Evolutionary conservation across 163 green algal genomes (phyloP), one percentile per base, ranked within the genome.

Genomic region (Volvox carteri): DNA sequence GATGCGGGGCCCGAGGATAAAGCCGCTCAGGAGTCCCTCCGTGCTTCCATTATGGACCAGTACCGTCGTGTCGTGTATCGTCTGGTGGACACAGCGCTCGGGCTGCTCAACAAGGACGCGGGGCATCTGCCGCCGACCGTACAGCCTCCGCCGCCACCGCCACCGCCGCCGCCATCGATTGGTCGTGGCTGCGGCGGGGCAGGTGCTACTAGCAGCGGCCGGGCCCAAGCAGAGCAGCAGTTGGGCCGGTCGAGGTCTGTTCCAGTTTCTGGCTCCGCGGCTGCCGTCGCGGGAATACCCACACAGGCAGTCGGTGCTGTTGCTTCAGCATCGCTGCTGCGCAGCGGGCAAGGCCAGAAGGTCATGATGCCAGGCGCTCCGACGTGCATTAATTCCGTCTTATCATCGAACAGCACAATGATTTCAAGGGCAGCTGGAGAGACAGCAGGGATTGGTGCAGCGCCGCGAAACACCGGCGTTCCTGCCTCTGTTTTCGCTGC

Each of bases 21-120:
- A 25, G 42, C 5, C 6, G 73, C 73, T 1, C 73, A 81, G 44
- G 73, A 62, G 12, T 23, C 73, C 28, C 73, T 81, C 33, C 50
- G 48, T 48, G n/a, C 48, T 14, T 84, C 75, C 50, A 84, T 84
- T 39, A 41, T 58, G 19, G 78, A 48, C 54, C 78, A 86, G 28
- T 77, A 86, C 58, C 60, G 58, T 11, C 60, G 42, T 12, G 48
- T 85, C n/a, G 39, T 86, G 58, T 35, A 72, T 35, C n/a, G 80
- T 58, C 75, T 92, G n/a, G 62, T 92, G 41, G 28, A 87, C 60
- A 74, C 86, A 56, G 81, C 83, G 84, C 50, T 87, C 8, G 83
- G 18, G 67, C 33, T 70, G 8, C 21, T 84, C 42, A 33, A 60
- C 19, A 2, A 46, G 12, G 23, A 60, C 25, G 25, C 42, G 1